phyloP scores from a whole-genome alignment of 208 protist genomes.

The Tritrichomonas foetus region DNA sequence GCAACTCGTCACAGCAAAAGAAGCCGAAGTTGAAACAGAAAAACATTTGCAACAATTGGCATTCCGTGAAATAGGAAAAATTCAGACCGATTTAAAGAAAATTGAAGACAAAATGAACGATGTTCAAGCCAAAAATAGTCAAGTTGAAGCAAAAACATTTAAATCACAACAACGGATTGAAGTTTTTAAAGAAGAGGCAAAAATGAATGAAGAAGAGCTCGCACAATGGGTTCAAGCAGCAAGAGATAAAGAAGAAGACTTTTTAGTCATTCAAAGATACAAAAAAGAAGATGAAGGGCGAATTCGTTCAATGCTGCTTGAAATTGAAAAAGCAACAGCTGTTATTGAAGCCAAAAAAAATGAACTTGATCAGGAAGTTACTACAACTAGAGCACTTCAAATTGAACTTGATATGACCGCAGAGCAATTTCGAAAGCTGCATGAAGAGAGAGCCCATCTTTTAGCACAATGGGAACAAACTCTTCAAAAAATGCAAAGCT shows the following conservation, averaged over 20 bases:
- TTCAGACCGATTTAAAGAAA: neutral
- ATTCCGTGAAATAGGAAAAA: neutral
- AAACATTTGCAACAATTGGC: neutral
- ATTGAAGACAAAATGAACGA: neutral
- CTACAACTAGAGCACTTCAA: slow-evolving; percentile 21
- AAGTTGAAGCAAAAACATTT: slow-evolving; percentile 26
- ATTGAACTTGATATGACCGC: slow-evolving; percentile 40
- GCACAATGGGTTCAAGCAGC: neutral
- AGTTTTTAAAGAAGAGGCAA: neutral
- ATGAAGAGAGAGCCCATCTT: neutral
- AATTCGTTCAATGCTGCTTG: neutral
- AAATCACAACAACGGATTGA: slow-evolving; percentile 6
- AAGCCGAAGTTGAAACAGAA: neutral
- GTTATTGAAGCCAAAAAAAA: neutral
- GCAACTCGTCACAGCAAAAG: slow-evolving; percentile 21
- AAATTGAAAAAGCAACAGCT: slow-evolving; percentile 27
- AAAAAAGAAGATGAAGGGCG: neutral
- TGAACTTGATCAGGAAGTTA: slow-evolving; percentile 28
- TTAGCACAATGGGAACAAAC: slow-evolving; percentile 27
- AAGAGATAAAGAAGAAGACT: slow-evolving; percentile 39
- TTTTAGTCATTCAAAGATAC: slow-evolving; percentile 17
- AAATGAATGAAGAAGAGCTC: slow-evolving; percentile 37
- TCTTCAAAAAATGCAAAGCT: neutral
- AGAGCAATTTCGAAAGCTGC: slow-evolving; percentile 31
- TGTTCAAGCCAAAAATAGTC: neutral